Evolutionary conservation across 1,139 yeast species (phyloP).

Genomic region (Diutina scorzettiae): DNA sequence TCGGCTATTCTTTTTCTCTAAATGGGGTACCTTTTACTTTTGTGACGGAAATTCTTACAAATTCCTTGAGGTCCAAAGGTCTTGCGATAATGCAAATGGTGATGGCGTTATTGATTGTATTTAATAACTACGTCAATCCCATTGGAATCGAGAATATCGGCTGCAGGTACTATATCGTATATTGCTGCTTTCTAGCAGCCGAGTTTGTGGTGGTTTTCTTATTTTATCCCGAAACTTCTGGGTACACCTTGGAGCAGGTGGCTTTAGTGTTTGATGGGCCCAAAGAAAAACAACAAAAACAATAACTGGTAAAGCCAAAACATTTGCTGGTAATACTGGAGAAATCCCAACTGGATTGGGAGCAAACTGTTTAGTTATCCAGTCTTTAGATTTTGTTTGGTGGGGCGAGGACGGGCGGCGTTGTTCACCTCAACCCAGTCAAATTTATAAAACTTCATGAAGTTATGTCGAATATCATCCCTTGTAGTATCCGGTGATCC

Average conservation of each 20-base stretch:
- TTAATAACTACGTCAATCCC: slow-evolving; percentile 42
- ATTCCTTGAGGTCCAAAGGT: slow-evolving; percentile 34
- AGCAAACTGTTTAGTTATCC: no score
- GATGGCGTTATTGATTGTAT: slow-evolving; percentile 16
- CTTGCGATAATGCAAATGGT: slow-evolving; percentile 20
- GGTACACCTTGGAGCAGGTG: slow-evolving; percentile 43
- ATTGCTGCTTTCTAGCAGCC: slow-evolving; percentile 26
- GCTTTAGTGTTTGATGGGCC: slow-evolving; percentile 30
- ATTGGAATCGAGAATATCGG: slow-evolving; percentile 47
- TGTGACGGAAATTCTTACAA: slow-evolving; percentile 33
- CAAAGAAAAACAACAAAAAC: no score
- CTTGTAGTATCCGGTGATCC: neutral
- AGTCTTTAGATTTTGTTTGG: no score
- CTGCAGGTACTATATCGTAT: slow-evolving; percentile 53
- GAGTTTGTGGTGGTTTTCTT: slow-evolving; percentile 27
- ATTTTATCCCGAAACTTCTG: slow-evolving; percentile 39
- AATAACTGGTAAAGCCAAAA: no score
- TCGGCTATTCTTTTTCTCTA: slow-evolving; percentile 25
- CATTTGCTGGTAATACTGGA: no score
- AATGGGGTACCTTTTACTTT: slow-evolving; percentile 30
- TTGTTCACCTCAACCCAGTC: neutral
- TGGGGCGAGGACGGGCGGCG: no score
- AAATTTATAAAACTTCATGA: neutral
- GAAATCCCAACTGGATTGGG: no score
- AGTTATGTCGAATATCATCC: slow-evolving; percentile 1